Conservation (phyloP, 1,284 basidiomycete genomes). For the Pterulicium gracile region DNA sequence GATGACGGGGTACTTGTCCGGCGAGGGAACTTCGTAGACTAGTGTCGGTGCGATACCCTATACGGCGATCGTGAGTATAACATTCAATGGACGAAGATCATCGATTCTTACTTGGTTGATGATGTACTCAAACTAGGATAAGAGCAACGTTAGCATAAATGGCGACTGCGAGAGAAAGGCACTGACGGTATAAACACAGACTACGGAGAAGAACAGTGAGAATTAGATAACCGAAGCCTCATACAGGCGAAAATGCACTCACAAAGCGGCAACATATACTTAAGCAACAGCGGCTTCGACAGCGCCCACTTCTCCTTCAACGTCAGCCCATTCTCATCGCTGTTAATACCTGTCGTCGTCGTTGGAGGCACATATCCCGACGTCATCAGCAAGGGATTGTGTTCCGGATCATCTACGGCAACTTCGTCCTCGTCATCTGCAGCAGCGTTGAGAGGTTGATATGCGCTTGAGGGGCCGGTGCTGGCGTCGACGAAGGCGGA, state of each 20-base stretch:
- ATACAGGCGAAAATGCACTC: conserved; percentile 21
- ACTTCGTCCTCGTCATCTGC: conserved; percentile 22
- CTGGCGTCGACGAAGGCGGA: conserved; percentile 31
- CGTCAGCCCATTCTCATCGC: conserved; percentile 25
- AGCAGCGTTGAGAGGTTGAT: conserved; percentile 40
- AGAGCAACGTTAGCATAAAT: conserved; percentile 7
- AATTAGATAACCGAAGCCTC: no score
- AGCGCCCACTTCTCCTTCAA: conserved; percentile 67
- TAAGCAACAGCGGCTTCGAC: conserved; percentile 60
- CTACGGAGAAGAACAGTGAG: conserved; percentile 25
- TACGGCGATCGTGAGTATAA: no score
- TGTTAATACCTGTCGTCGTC: no score
- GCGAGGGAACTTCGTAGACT: conserved; percentile 76
- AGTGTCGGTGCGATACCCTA: conserved; percentile 88
- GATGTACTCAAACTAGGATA: conserved; percentile 76
- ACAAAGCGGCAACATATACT: conserved; percentile 80
- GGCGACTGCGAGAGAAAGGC: neutral
- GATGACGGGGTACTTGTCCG: conserved; percentile 47
- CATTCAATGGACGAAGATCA: conserved; percentile 12
- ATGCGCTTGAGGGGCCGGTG: conserved; percentile 28
- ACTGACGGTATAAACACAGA: conserved; percentile 69
- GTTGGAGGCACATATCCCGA: neutral
- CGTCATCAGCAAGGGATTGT: conserved; percentile 10
- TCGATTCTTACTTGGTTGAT: conserved; percentile 93
- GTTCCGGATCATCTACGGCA: conserved; percentile 27